These are phyloP conservation scores for Cunninghamia lanceolata DNA, from an alignment of 75 land plant genomes.

Conservation along the genomic window DNA sequence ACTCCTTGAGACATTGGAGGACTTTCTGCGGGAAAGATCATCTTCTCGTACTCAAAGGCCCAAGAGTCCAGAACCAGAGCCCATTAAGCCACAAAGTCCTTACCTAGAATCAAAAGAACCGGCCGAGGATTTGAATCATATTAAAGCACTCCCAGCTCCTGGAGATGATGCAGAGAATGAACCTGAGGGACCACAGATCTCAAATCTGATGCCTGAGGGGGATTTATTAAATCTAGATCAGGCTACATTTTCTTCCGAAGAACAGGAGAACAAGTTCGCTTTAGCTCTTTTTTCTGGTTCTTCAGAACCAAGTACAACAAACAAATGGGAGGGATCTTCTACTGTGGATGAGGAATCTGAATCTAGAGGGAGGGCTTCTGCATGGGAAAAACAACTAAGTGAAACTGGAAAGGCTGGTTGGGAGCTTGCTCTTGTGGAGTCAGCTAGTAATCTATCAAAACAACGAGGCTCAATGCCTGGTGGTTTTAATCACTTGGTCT, in stretches of 20 bases:
- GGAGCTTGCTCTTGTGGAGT: conserved; percentile 87
- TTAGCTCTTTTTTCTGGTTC: conserved; percentile 65
- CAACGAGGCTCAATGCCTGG: conserved; percentile 62
- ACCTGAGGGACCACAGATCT: conserved; percentile 1
- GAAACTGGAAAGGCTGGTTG: conserved; percentile 77
- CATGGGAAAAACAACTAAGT: conserved; percentile 61
- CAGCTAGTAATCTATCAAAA: conserved; percentile 69
- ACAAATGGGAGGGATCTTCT: no score
- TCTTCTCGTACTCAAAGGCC: conserved; percentile 27
- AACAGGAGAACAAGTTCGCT: conserved; percentile 69
- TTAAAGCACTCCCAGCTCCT: conserved; percentile 54
- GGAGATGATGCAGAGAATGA: conserved; percentile 21
- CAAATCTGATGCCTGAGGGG: conserved; percentile 16
- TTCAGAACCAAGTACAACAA: no score
- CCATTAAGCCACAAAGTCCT: conserved; percentile 11
- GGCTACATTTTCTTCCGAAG: conserved; percentile 53
- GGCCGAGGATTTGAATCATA: conserved; percentile 36
- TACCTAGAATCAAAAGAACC: conserved; percentile 3
- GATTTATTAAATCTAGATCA: conserved; percentile 66
- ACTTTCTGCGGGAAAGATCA: conserved; percentile 58
- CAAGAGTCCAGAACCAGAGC: conserved; percentile 50
- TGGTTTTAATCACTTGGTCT: conserved; percentile 68
- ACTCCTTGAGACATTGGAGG: conserved; percentile 75
- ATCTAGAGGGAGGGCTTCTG: conserved; percentile 39
- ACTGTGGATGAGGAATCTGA: not conserved